A percentile compares a stretch with the other conserved stretches of the same genome.
Evolutionary conservation across 169 alveolate genomes (phyloP).

Genomic region (Plasmodium yoelii): DNA sequence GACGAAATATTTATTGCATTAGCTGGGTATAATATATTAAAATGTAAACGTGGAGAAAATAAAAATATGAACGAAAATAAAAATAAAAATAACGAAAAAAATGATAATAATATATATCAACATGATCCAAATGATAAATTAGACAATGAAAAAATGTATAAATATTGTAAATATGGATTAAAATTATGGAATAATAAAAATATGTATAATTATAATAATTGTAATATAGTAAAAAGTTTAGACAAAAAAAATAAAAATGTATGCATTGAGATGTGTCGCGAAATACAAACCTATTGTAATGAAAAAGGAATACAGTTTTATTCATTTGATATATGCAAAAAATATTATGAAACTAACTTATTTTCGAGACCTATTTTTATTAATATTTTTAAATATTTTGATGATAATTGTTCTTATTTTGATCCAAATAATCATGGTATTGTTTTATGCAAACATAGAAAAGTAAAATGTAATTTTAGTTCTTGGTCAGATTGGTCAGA

Average conservation of each 20-base stretch:
- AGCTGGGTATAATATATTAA: background rate
- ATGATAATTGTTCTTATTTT: slow-evolving; percentile 13
- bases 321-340: slow-evolving; percentile 27
- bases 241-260: background rate
- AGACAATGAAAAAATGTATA: background rate
- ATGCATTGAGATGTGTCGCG: slow-evolving; percentile 18
- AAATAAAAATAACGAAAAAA: background rate
- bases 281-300: slow-evolving; percentile 4
- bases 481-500: slow-evolving; percentile 83
- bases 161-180: slow-evolving; percentile 48
- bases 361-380: background rate
- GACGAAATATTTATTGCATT: slow-evolving; percentile 20
- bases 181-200: slow-evolving; percentile 21
- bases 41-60: background rate
- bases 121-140: background rate
- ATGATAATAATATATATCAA: too few species aligned
- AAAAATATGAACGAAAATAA: too few species aligned
- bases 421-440: slow-evolving; percentile 77
- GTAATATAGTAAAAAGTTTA: slow-evolving; percentile 11
- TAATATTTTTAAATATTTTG: slow-evolving; percentile 5
- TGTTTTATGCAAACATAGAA: slow-evolving; percentile 79
- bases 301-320: slow-evolving; percentile 9
- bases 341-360: slow-evolving; percentile 24
- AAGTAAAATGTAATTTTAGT: slow-evolving; percentile 43
- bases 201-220: slow-evolving; percentile 25